These are phyloP conservation scores for Adenanthera pavonina DNA, from an alignment of 306 rosid genomes.

Conservation along the genomic window DNA sequence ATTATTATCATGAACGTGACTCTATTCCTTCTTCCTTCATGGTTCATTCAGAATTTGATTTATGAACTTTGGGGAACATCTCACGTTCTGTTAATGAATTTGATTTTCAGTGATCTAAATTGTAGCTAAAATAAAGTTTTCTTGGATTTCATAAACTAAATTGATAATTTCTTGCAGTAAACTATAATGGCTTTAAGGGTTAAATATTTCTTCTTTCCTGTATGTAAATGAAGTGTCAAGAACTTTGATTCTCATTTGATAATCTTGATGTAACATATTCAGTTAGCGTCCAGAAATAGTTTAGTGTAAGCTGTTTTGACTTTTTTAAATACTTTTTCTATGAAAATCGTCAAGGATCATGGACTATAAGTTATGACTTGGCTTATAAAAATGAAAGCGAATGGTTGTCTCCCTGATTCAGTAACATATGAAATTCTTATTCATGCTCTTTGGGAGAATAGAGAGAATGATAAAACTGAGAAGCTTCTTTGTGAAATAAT, in stretches of 20 bases:
- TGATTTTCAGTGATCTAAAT: neutral
- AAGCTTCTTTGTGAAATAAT: too few relatives aligned
- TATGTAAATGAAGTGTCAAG: neutral
- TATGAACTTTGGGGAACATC: neutral
- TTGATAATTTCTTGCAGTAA: neutral
- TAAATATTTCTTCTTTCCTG: neutral
- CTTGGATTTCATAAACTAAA: neutral
- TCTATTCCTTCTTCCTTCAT: neutral
- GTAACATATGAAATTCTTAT: too few relatives aligned
- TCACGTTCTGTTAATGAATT: neutral
- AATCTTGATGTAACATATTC: neutral
- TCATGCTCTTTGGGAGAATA: too few relatives aligned
- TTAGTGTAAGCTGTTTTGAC: too few relatives aligned
- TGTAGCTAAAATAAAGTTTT: neutral
- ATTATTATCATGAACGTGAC: neutral
- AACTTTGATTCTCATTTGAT: neutral
- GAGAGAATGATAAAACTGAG: too few relatives aligned
- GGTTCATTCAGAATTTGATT: too few relatives aligned
- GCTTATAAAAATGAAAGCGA: too few relatives aligned
- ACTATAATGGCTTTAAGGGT: neutral
- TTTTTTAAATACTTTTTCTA: too few relatives aligned
- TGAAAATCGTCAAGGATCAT: too few relatives aligned
- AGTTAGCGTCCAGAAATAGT: too few relatives aligned
- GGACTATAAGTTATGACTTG: too few relatives aligned
- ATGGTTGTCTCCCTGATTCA: too few relatives aligned